A percentile compares a stretch with the other conserved stretches of the same genome.
phyloP scores from a whole-genome alignment of 31 red algal genomes.

The Pterothamnion heteromorphum region DNA sequence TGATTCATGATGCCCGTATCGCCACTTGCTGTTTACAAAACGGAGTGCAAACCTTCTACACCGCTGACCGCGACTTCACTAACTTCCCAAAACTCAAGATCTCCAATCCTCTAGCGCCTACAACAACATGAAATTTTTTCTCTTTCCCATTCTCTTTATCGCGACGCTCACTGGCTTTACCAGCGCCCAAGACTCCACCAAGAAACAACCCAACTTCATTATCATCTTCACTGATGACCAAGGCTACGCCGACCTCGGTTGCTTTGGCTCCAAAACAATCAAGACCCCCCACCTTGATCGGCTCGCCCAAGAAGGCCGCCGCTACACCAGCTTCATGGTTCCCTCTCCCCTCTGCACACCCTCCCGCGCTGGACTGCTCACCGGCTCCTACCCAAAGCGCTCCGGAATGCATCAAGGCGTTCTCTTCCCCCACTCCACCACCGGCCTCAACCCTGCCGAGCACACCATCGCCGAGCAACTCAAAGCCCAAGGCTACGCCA shows the following conservation, averaged over 20 bases:
- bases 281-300: background rate
- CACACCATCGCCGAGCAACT: background rate
- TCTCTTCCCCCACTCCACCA: background rate
- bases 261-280: background rate
- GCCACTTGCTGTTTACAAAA: no score
- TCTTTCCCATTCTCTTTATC: no score
- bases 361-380: background rate
- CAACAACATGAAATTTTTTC: no score
- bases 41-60: no score
- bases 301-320: background rate
- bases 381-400: background rate
- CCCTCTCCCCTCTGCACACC: background rate
- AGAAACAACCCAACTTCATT: background rate
- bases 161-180: no score
- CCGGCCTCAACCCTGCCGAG: background rate
- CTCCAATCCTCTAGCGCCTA: no score
- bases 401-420: background rate
- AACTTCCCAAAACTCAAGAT: no score
- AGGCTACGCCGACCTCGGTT: constrained; percentile 17
- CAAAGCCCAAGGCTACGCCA: constrained; percentile 20
- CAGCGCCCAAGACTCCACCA: background rate
- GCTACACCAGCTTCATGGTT: background rate
- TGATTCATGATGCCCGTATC: no score
- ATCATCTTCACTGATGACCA: constrained; percentile 16
- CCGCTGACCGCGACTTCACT: no score